Percentiles rank a stretch among this genome's conserved stretches.
These are phyloP conservation scores for Pichia sp. DNA, from an alignment of 1,139 yeast species.

Conservation along the genomic window DNA sequence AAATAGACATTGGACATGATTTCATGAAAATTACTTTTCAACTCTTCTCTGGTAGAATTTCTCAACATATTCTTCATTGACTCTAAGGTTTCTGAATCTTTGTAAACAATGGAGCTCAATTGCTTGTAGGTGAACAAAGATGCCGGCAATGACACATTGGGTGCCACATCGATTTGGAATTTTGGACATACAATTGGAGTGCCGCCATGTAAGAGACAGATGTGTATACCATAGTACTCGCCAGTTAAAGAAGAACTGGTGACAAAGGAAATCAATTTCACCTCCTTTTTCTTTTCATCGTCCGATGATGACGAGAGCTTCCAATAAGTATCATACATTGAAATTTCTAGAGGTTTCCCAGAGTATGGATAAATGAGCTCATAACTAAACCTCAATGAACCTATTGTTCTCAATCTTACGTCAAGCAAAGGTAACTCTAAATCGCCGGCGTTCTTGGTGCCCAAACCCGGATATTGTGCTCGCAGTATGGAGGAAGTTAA, in stretches of 20 bases:
- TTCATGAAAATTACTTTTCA: conserved; percentile 20
- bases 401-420: conserved; percentile 74
- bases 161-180: conserved; percentile 55
- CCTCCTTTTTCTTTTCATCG: conserved; percentile 15
- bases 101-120: conserved; percentile 39
- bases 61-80: conserved; percentile 26
- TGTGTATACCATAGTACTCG: conserved; percentile 64
- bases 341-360: conserved; percentile 80
- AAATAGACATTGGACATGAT: conserved; percentile 42
- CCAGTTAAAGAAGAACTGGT: conserved; percentile 91
- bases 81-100: conserved; percentile 39
- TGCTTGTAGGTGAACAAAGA: conserved; percentile 42
- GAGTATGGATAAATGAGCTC: conserved; percentile 87
- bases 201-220: conserved; percentile 75
- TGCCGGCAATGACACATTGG: conserved; percentile 45
- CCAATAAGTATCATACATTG: conserved; percentile 96
- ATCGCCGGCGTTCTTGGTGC: conserved; percentile 34
- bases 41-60: conserved; percentile 27
- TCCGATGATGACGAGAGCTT: conserved; percentile 48
- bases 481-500: conserved; percentile 39
- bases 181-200: conserved; percentile 80
- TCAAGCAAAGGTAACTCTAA: conserved; percentile 77
- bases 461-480: conserved; percentile 38
- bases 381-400: conserved; percentile 71
- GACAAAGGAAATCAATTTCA: conserved; percentile 55